A percentile compares a stretch with the other conserved stretches of the same genome.
These are phyloP conservation scores for Sordariomycetes sp. DNA, from an alignment of 2,329 filamentous ascomycete genomes.

Conservation along the genomic window DNA sequence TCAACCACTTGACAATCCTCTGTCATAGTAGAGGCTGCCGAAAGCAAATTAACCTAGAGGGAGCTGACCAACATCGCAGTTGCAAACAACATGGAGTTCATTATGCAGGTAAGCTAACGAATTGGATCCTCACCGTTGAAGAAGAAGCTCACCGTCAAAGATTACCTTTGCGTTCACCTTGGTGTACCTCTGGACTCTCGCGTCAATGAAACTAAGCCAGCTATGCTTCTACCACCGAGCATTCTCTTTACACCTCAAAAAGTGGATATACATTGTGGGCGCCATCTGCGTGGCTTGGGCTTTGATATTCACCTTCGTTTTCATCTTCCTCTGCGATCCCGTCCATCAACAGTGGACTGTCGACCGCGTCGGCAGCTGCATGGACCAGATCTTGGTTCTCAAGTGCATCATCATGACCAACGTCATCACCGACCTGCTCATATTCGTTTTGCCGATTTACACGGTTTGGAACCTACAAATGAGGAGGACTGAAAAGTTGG, in stretches of 20 bases:
- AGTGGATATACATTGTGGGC: conserved; percentile 18
- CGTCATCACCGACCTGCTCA: conserved; percentile 23
- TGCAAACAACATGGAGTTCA: conserved; percentile 8
- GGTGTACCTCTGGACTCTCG: conserved; percentile 13
- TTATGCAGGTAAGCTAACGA: conserved; percentile 5
- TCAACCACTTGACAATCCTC: too few relatives aligned
- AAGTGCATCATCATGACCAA: conserved; percentile 17
- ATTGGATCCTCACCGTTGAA: not conserved
- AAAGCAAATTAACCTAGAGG: not conserved
- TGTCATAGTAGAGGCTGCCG: not conserved
- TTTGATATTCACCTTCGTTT: conserved; percentile 10
- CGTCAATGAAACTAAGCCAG: conserved; percentile 15
- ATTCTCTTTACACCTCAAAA: conserved; percentile 10
- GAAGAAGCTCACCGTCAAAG: not conserved
- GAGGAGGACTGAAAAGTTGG: conserved; percentile 13
- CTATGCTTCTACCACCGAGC: conserved; percentile 16
- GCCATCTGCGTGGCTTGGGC: conserved; percentile 9
- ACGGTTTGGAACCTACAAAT: conserved; percentile 23
- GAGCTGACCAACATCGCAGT: too few relatives aligned
- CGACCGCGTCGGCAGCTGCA: conserved; percentile 10
- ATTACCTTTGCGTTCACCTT: conserved; percentile 10
- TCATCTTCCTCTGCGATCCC: conserved; percentile 13
- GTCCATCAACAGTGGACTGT: conserved; percentile 11
- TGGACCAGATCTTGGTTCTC: conserved; percentile 11
- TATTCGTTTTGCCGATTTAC: conserved; percentile 23